Base-by-base conservation (phyloP, 1,284 basidiomycete species). In the Sporisorium iseilematis-ciliati region DNA sequence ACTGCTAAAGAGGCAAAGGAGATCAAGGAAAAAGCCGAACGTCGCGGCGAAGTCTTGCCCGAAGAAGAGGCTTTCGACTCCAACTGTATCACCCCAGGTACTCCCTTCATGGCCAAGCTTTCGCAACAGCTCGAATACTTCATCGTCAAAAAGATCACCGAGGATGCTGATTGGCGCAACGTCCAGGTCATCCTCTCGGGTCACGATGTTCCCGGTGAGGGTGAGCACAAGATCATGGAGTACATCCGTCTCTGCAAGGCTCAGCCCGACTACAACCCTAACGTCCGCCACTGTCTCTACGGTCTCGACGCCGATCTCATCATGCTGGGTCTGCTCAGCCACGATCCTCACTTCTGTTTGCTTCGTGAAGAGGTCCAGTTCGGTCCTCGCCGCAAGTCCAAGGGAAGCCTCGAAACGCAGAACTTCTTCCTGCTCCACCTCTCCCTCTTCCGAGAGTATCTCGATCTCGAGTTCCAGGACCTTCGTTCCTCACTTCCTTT, bases 191-290 rank as follows among this genome's bases (percentile, higher is more conserved):
- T 99, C 54, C 88, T 99, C 48, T 97, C 94, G 41, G 97, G 96
- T n/a, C 95, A 99, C 85, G 95, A 99, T 80, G 94, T 88, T 40
- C 96, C 96, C 0, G 97, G 97, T 75, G 97, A 99, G 86, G 97
- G 97, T 73, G 97, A 99, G 86, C 97, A 99, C 89, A 99, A 99
- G 89, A 96, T 99, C 81, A 98, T 99, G 92, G 97, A 99, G 86
- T 99, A 96, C 86, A 98, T 99, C 83, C 92, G 97, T 55, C 88
- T 94, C 70, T 91, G 91, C 64, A 93, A 96, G 81, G 95, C 97
- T 26, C 97, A 99, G 86, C 93, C 93, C 10, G 92, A 93, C 84
- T 97, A 99, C 87, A 91, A 95, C 85, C 92, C 94, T 21, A 95
- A 96, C 83, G 88, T 93, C 57, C 91, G 97, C 75, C 97, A 99